Evolutionary conservation across 371 early-diverging fungal genomes (phyloP).

Genomic region (Apophysomyces elegans): DNA sequence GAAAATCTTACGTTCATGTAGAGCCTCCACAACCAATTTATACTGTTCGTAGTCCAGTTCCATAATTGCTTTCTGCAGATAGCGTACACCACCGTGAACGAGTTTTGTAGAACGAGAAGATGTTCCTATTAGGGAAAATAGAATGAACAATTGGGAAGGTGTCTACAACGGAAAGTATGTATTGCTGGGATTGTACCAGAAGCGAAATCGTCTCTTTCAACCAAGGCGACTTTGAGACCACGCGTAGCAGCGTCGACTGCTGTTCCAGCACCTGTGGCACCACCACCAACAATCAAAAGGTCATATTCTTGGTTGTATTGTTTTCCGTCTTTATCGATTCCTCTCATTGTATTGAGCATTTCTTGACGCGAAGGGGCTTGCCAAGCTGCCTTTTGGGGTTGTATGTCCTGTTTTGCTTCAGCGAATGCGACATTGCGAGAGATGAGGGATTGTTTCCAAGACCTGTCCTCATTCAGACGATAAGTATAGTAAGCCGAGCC

Average conservation of each 20-base stretch:
- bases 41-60: slow-evolving; percentile 97
- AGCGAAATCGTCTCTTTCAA: slow-evolving; percentile 98
- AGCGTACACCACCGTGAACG: slow-evolving; percentile 99
- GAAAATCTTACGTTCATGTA: slow-evolving; percentile 95
- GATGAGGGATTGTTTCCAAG: slow-evolving; percentile 16
- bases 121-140: slow-evolving; percentile 64
- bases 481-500: slow-evolving; percentile 38
- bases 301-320: slow-evolving; percentile 69
- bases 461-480: slow-evolving; percentile 18
- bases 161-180: neutral
- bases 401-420: slow-evolving; percentile 34
- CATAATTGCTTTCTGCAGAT: slow-evolving; percentile 98
- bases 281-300: slow-evolving; percentile 97
- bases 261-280: slow-evolving; percentile 97
- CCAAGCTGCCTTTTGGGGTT: slow-evolving; percentile 66
- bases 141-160: neutral
- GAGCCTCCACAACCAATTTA: slow-evolving; percentile 95
- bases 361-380: slow-evolving; percentile 73
- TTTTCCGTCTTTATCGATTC: slow-evolving; percentile 45
- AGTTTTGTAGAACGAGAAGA: slow-evolving; percentile 98
- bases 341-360: slow-evolving; percentile 70
- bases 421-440: slow-evolving; percentile 43
- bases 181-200: slow-evolving; percentile 57
- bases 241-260: slow-evolving; percentile 97
- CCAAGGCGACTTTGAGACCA: slow-evolving; percentile 95